phyloP scores from a whole-genome alignment of 2,329 filamentous ascomycete species.

The Botrytis pseudocinerea region DNA sequence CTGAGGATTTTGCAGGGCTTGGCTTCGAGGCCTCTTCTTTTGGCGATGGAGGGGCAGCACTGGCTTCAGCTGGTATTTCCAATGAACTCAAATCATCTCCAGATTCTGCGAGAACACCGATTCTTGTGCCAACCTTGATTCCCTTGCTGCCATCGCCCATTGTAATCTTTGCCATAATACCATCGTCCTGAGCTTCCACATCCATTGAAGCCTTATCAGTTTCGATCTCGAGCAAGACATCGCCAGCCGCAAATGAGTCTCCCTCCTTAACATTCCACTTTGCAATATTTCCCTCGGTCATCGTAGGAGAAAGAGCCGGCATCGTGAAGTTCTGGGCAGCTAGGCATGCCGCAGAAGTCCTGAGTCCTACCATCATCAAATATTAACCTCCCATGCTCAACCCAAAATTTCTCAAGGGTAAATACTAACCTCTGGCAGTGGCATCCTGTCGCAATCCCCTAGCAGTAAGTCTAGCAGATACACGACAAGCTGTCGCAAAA shows the following conservation, averaged over 20 bases:
- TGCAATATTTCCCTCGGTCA: constrained; percentile 90
- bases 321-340: constrained; percentile 87
- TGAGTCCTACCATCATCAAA: constrained; percentile 55
- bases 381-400: constrained; percentile 14
- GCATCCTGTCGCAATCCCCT: constrained; percentile 56
- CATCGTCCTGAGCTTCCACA: constrained; percentile 89
- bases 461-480: constrained; percentile 60
- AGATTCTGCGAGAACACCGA: constrained; percentile 78
- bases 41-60: constrained; percentile 36
- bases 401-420: constrained; percentile 23
- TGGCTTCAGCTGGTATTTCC: constrained; percentile 71
- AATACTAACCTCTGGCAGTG: constrained; percentile 56
- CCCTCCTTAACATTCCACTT: constrained; percentile 86
- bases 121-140: constrained; percentile 75
- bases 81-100: constrained; percentile 76
- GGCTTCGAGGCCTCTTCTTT: constrained; percentile 38
- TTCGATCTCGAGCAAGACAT: constrained; percentile 88
- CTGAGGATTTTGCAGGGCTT: constrained; percentile 27
- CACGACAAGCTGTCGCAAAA: constrained; percentile 62
- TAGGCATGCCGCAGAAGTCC: constrained; percentile 60
- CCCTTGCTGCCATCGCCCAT: constrained; percentile 71
- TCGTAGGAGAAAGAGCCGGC: constrained; percentile 87
- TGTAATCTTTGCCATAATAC: constrained; percentile 80
- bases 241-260: constrained; percentile 76
- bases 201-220: constrained; percentile 96